Percentiles rank a stretch among this genome's conserved stretches.
Evolutionary conservation across 2,329 filamentous ascomycete genomes (phyloP).

Genomic region (Coniochaeta prunicola): DNA sequence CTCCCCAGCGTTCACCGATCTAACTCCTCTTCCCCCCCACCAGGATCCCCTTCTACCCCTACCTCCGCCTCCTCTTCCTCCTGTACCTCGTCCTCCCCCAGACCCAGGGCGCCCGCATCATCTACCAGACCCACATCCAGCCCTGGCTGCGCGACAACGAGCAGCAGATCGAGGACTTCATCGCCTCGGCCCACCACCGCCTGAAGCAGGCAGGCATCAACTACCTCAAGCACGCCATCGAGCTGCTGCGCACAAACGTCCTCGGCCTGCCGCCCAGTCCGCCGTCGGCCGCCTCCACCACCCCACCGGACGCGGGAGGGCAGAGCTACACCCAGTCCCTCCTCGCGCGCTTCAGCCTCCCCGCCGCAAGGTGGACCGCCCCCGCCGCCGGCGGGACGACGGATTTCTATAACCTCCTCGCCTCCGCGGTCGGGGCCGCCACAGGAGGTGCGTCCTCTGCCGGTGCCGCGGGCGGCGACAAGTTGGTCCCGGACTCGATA

Average conservation of each 20-base stretch:
- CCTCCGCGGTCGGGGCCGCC: slow-evolving; percentile 63
- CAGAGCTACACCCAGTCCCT: slow-evolving; percentile 71
- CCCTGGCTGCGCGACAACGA: slow-evolving; percentile 88
- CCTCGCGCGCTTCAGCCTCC: slow-evolving; percentile 80
- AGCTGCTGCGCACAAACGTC: slow-evolving; percentile 65
- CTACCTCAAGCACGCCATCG: slow-evolving; percentile 65
- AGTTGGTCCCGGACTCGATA: slow-evolving; percentile 63
- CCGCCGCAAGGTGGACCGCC: slow-evolving; percentile 53
- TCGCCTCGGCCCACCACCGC: slow-evolving; percentile 71
- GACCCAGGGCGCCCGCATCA: slow-evolving; percentile 80
- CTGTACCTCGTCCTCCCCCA: slow-evolving; percentile 96
- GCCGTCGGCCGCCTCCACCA: slow-evolving; percentile 22
- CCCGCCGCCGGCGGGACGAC: slow-evolving; percentile 13
- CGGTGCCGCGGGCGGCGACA: background rate
- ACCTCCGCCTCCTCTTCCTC: slow-evolving; percentile 78
- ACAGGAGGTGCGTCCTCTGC: slow-evolving; percentile 25
- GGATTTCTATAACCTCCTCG: slow-evolving; percentile 74
- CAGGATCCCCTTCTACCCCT: slow-evolving; percentile 89
- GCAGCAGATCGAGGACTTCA: slow-evolving; percentile 80
- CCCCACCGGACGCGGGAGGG: slow-evolving; percentile 32
- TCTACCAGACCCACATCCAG: slow-evolving; percentile 81
- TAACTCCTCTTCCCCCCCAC: background rate
- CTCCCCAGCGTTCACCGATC: slow-evolving; percentile 3
- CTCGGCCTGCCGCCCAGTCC: slow-evolving; percentile 64
- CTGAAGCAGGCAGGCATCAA: slow-evolving; percentile 69